Evolutionary conservation across 768 basidiomycete species (phyloP).

Genomic region (Fomitopsis pulvina): DNA sequence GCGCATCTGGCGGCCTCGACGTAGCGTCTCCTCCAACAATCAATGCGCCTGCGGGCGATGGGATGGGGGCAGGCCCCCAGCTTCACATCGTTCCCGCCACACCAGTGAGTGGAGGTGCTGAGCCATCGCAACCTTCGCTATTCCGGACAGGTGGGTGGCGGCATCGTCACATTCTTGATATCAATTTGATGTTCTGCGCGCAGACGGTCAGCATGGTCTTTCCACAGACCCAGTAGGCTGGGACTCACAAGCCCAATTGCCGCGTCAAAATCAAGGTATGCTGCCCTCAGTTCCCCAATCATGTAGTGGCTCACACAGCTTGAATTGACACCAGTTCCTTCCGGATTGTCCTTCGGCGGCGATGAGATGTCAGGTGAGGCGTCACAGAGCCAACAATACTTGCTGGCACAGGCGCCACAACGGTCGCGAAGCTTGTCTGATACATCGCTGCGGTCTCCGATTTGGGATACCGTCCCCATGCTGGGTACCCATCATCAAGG

Average conservation of each 20-base stretch:
- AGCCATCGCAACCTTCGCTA: constrained; percentile 36
- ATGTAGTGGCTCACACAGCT: constrained; percentile 11
- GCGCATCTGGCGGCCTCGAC: constrained; percentile 22
- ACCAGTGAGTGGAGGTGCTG: constrained; percentile 60
- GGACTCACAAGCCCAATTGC: constrained; percentile 1
- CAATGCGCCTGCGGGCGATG: constrained; percentile 56
- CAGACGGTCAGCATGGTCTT: constrained; percentile 4
- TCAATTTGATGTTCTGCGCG: background rate
- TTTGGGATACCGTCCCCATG: constrained; percentile 41
- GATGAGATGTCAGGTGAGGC: constrained; percentile 5
- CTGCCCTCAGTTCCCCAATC: constrained; percentile 7
- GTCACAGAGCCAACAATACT: constrained; percentile 18
- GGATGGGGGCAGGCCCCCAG: constrained; percentile 46
- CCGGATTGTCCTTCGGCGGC: constrained; percentile 13
- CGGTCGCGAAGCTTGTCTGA: constrained; percentile 58
- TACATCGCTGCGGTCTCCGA: constrained; percentile 45
- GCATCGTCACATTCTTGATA: background rate
- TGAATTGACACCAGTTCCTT: constrained; percentile 5
- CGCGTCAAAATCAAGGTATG: background rate
- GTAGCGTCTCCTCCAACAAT: constrained; percentile 42
- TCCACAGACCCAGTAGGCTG: constrained; percentile 3
- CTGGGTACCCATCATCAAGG: constrained; percentile 21
- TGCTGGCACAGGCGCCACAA: constrained; percentile 27
- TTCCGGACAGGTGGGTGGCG: constrained; percentile 32
- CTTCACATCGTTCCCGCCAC: constrained; percentile 82